A percentile compares a stretch with the other conserved stretches of the same genome.
These are phyloP conservation scores for Ostreobium quekettii DNA, from an alignment of 139 green algal genomes.

Conservation along the genomic window DNA sequence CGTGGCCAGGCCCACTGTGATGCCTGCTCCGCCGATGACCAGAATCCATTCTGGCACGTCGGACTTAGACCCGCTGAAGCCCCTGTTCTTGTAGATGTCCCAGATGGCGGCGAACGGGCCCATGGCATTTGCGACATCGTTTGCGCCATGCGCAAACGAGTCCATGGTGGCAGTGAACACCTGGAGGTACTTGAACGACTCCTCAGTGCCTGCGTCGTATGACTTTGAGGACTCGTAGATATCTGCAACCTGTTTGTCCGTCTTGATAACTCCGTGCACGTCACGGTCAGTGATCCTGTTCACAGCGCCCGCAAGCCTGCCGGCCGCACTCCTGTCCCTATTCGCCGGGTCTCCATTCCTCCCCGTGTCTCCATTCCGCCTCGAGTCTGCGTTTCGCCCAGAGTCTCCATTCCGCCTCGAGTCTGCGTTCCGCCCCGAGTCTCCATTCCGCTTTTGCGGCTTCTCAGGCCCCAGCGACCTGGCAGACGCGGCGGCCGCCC, in stretches of 20 bases:
- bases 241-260: conserved; percentile 23
- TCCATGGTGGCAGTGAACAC: conserved; percentile 64
- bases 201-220: conserved; percentile 64
- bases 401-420: too few relatives aligned
- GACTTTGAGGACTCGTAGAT: conserved; percentile 53
- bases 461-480: not conserved
- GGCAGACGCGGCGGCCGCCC: not conserved
- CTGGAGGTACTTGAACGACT: conserved; percentile 69
- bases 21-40: conserved; percentile 52
- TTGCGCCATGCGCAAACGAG: conserved; percentile 73
- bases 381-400: too few relatives aligned
- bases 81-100: conserved; percentile 17
- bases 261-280: conserved; percentile 21
- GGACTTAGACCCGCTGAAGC: conserved; percentile 17
- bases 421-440: too few relatives aligned
- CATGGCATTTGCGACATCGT: conserved; percentile 70
- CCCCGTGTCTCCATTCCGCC: too few relatives aligned
- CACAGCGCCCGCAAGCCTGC: not conserved
- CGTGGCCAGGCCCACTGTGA: conserved; percentile 62
- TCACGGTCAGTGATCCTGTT: not conserved
- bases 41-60: conserved; percentile 63
- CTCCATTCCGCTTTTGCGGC: not conserved
- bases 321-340: not conserved
- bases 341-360: too few relatives aligned
- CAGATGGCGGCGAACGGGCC: conserved; percentile 37